Evolutionary conservation across 371 early-diverging fungal genomes (phyloP), one percentile per base, ranked within the genome.

Genomic region (Mortierella sp.): DNA sequence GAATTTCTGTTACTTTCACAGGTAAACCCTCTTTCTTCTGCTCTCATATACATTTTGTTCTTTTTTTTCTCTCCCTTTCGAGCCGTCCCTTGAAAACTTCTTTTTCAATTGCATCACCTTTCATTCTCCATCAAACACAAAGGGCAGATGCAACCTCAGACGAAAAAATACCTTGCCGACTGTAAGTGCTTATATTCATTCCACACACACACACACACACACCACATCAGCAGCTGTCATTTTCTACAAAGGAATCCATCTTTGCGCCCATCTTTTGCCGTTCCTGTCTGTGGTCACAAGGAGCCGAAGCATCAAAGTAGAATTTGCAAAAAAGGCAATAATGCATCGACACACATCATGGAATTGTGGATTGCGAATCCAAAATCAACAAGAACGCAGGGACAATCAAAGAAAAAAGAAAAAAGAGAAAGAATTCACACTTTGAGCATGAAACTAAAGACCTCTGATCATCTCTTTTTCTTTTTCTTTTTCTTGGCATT

Each of bases 111-210:
- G 35, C 35, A 35, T 35, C 35, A 35, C 35, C 35, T 35, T 35
- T 35, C 40, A 62, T 62, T 40, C 11, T 60, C 20, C 12, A 20
- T 62, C 39, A 37, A 28, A 3, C 20, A 22, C 63, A 32, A 22
- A 28, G 47, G 47, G 22, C 66, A 20, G 49, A 84, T 84, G 84
- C 89, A 89, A 64, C 91, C 91, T 43, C 88, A 89, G 75, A 88
- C 91, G 26, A 90, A 90, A 72, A 90, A 89, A 65, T 90, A 90
- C 84, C 87, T 89, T 67, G 90, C 90, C 51, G 91, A 90, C 84
- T 87, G 91, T 90, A 87, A 75, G 68, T 66, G 66, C 64, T 43
- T 51, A 5, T 12, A 24, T 2, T 24, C 45, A 22, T 45, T 26
- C 20, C 43, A 11, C 11, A 22, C n/a, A n/a, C 35, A 1, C 35